These are phyloP conservation scores for Cetradonia linearis DNA, from an alignment of 495 filamentous ascomycete species.

Conservation along the genomic window DNA sequence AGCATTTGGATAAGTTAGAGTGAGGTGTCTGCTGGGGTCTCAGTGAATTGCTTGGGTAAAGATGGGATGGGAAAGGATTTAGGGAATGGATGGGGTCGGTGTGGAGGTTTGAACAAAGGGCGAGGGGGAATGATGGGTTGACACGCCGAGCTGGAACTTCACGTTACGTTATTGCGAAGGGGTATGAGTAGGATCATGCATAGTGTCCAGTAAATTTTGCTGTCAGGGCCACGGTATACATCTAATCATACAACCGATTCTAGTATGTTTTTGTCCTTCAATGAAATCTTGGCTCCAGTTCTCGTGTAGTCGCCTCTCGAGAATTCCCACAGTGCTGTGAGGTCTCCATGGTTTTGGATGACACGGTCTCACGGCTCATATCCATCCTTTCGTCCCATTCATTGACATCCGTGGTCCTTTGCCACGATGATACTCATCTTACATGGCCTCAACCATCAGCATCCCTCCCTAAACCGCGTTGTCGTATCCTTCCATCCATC, in stretches of 20 bases:
- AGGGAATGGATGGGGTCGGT: not conserved
- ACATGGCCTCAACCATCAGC: not conserved
- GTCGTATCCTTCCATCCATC: slow-evolving; percentile 33
- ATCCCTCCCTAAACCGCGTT: slow-evolving; percentile 20
- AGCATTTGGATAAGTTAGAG: slow-evolving; percentile 94
- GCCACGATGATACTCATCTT: not conserved
- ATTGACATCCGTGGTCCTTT: not conserved
- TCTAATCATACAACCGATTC: not conserved
- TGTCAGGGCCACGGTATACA: not conserved
- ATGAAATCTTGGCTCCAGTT: not conserved
- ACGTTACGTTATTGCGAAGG: no score
- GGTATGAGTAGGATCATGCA: not conserved
- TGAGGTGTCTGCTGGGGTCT: slow-evolving; percentile 30
- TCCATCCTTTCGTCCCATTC: not conserved
- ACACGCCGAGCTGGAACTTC: not conserved
- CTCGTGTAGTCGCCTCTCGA: not conserved
- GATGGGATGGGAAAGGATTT: not conserved
- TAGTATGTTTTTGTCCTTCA: not conserved
- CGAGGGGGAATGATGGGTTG: no score
- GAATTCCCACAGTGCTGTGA: not conserved
- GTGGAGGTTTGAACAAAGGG: not conserved
- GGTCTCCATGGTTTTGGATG: not conserved
- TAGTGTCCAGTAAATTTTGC: not conserved
- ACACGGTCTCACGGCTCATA: not conserved
- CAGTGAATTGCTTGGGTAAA: not conserved